phyloP scores from a whole-genome alignment of 257 asterid genomes.

The Cordia subcordata region DNA sequence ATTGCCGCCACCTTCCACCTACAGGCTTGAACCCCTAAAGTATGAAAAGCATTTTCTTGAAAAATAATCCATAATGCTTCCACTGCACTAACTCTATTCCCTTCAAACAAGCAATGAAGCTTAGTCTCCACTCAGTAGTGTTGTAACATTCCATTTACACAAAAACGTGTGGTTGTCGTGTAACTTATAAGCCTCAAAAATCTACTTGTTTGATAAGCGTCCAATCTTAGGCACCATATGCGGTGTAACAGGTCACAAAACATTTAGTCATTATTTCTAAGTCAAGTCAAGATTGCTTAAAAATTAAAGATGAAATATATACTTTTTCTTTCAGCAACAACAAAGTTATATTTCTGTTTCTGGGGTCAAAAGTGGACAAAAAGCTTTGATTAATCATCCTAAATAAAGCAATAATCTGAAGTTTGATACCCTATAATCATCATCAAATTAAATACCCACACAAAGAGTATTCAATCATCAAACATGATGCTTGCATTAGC shows the following conservation, averaged over 20 bases:
- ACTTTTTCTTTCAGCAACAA: slow-evolving; percentile 16
- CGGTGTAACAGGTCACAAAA: neutral
- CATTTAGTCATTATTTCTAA: neutral
- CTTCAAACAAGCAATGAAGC: too few relatives aligned
- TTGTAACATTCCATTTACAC: too few relatives aligned
- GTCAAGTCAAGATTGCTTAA: slow-evolving; percentile 10
- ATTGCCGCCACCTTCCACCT: too few relatives aligned
- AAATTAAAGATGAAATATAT: neutral
- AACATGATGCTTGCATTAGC: neutral
- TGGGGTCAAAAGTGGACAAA: slow-evolving; percentile 8
- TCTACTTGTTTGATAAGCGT: neutral
- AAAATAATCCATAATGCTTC: too few relatives aligned
- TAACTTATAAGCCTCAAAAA: too few relatives aligned
- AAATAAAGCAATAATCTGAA: neutral
- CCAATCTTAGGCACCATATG: neutral
- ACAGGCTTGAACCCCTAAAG: too few relatives aligned
- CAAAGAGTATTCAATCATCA: too few relatives aligned
- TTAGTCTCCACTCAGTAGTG: too few relatives aligned
- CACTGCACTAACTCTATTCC: too few relatives aligned
- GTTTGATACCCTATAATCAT: neutral
- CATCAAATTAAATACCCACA: too few relatives aligned
- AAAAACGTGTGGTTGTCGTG: too few relatives aligned
- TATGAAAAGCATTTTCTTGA: too few relatives aligned
- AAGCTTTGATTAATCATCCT: neutral
- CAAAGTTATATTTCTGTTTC: neutral